Conservation (phyloP, 2,329 filamentous ascomycete species). For the Aspergillus sp. region DNA sequence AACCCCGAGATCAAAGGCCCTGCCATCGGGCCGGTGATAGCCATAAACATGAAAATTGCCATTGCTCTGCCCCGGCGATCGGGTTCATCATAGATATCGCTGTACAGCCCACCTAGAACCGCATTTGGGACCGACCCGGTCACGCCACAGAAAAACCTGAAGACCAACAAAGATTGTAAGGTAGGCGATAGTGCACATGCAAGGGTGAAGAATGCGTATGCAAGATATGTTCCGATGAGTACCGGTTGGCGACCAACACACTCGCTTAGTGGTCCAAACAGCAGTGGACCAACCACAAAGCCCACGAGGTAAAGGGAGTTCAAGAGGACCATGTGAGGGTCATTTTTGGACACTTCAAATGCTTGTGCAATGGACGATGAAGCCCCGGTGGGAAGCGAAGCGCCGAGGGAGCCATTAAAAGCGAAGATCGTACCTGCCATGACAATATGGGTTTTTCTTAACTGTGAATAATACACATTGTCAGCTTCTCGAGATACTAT, state of each 20-base stretch:
- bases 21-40: constrained; percentile 29
- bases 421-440: background rate
- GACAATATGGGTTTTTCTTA: background rate
- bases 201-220: constrained; percentile 32
- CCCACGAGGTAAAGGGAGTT: constrained; percentile 17
- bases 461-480: too few species aligned
- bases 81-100: constrained; percentile 36
- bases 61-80: constrained; percentile 29
- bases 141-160: constrained; percentile 35
- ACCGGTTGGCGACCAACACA: constrained; percentile 31
- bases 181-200: constrained; percentile 35
- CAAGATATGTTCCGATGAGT: constrained; percentile 42
- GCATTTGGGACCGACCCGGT: constrained; percentile 35
- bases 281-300: constrained; percentile 31
- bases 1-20: constrained; percentile 40
- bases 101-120: constrained; percentile 37
- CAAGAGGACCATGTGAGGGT: background rate
- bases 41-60: constrained; percentile 29
- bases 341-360: background rate
- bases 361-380: background rate
- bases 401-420: background rate
- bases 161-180: constrained; percentile 32
- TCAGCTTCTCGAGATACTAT: too few species aligned
- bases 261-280: constrained; percentile 37
- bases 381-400: background rate